Evolutionary conservation across 116 monocot species (phyloP).

Genomic region (Phalaenopsis hybrid): DNA sequence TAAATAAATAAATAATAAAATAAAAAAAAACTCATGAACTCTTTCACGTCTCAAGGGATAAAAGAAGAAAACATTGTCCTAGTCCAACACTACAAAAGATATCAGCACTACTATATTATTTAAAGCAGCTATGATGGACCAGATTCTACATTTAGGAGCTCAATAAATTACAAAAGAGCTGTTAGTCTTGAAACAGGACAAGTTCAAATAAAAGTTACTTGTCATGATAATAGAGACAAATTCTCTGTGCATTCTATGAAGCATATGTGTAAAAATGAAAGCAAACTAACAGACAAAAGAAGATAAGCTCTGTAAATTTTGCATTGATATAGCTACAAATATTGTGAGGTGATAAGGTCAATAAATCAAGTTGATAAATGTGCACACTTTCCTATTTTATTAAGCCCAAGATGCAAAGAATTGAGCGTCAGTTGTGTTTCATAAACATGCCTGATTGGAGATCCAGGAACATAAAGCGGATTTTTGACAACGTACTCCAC

Average conservation of each 20-base stretch:
- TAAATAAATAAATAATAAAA: no score
- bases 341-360: background rate
- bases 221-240: background rate
- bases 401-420: background rate
- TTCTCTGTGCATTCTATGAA: background rate
- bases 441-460: constrained; percentile 63
- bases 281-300: background rate
- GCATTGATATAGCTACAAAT: background rate
- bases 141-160: background rate
- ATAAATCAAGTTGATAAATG: background rate
- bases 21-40: background rate
- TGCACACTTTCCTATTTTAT: background rate
- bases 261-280: background rate
- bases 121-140: background rate
- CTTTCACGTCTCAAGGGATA: background rate
- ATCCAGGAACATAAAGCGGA: constrained; percentile 76
- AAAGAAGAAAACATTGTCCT: background rate
- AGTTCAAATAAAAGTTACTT: background rate
- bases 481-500: constrained; percentile 94
- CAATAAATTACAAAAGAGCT: background rate
- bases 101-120: background rate
- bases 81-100: background rate
- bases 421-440: background rate
- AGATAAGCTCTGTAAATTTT: background rate
- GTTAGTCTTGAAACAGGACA: background rate